Conservation (phyloP, 352 stramenopile species). For the Pythium monospermum region DNA sequence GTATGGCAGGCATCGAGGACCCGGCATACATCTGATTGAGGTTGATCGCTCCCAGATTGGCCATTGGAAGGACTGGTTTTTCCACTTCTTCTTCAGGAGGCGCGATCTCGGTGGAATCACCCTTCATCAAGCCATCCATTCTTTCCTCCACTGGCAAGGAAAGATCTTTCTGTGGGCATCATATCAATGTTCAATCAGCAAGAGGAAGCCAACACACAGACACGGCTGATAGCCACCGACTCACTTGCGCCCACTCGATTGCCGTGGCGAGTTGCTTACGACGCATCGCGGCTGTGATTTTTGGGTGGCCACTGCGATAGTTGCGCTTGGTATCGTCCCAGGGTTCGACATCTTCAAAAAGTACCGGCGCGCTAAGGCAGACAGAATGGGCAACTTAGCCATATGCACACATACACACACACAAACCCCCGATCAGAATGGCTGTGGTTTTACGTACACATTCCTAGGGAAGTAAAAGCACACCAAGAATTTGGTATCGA, state of each 20-base stretch:
- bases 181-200: not conserved
- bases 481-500: slow-evolving; percentile 69
- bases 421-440: not conserved
- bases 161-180: slow-evolving; percentile 43
- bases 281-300: slow-evolving; percentile 65
- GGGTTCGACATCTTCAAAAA: slow-evolving; percentile 58
- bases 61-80: too few relatives aligned
- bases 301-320: slow-evolving; percentile 54
- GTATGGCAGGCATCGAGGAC: not conserved
- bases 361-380: slow-evolving; percentile 36
- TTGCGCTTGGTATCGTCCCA: slow-evolving; percentile 66
- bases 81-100: too few relatives aligned
- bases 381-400: too few relatives aligned
- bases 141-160: slow-evolving; percentile 49
- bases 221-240: slow-evolving; percentile 1
- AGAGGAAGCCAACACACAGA: not conserved
- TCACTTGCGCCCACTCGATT: slow-evolving; percentile 63
- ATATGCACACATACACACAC: not conserved
- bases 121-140: slow-evolving; percentile 52
- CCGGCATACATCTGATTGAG: not conserved
- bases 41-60: too few relatives aligned
- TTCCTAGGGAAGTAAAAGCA: slow-evolving; percentile 77
- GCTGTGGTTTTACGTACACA: slow-evolving; percentile 33
- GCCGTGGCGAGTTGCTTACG: slow-evolving; percentile 54
- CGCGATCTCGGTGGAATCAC: not conserved